phyloP scores from a whole-genome alignment of 2,329 filamentous ascomycete species.

The Pseudogymnoascus sp. region DNA sequence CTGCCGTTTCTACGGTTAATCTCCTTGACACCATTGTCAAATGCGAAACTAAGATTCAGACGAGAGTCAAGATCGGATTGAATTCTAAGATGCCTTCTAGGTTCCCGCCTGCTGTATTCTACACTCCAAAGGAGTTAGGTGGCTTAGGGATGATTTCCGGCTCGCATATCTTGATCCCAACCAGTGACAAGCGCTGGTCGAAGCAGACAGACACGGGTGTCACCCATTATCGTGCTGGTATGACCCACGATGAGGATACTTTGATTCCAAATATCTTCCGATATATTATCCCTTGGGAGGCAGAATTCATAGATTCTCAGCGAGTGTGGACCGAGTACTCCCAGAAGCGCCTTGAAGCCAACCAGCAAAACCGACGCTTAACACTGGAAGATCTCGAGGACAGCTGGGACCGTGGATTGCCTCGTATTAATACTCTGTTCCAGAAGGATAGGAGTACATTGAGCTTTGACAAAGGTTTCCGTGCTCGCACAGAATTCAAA shows the following conservation, averaged over 20 bases:
- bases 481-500: slow-evolving; percentile 92
- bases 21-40: slow-evolving; percentile 97
- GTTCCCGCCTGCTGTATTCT: slow-evolving; percentile 97
- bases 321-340: slow-evolving; percentile 99
- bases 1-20: slow-evolving; percentile 89
- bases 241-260: slow-evolving; percentile 97
- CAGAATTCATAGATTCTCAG: slow-evolving; percentile 97
- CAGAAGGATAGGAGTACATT: slow-evolving; percentile 96
- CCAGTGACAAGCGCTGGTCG: slow-evolving; percentile 95
- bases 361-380: slow-evolving; percentile 90
- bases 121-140: slow-evolving; percentile 95
- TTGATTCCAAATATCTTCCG: slow-evolving; percentile 98
- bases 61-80: slow-evolving; percentile 93
- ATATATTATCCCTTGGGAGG: slow-evolving; percentile 98
- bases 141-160: slow-evolving; percentile 98
- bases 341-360: slow-evolving; percentile 92
- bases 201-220: slow-evolving; percentile 97
- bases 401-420: slow-evolving; percentile 95
- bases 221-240: slow-evolving; percentile 92
- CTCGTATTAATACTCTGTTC: slow-evolving; percentile 97
- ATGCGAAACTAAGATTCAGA: slow-evolving; percentile 99
- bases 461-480: slow-evolving; percentile 98
- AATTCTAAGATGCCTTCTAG: slow-evolving; percentile 99
- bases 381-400: slow-evolving; percentile 96
- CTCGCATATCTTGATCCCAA: slow-evolving; percentile 93